These are phyloP conservation scores for Russula compacta DNA, from an alignment of 768 basidiomycete species.

Conservation along the genomic window DNA sequence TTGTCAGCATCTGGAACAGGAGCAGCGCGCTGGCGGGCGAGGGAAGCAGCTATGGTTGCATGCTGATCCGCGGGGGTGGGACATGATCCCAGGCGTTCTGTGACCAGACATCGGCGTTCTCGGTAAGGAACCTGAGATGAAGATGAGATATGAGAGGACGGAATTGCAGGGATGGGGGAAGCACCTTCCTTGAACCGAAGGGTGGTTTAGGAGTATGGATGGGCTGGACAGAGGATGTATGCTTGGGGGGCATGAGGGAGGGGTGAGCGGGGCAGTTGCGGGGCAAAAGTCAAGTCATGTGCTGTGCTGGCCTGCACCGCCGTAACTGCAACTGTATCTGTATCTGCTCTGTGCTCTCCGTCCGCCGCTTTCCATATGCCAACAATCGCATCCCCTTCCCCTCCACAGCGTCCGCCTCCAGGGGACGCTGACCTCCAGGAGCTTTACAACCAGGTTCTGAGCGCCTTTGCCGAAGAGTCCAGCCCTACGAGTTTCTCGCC, in stretches of 20 bases:
- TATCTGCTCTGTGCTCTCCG: background rate
- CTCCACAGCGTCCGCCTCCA: conserved; percentile 28
- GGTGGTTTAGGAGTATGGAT: conserved; percentile 46
- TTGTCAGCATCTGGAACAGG: conserved; percentile 74
- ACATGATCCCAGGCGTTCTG: conserved; percentile 94
- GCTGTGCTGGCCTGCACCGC: background rate
- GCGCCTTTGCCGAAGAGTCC: conserved; percentile 50
- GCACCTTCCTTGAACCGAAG: conserved; percentile 57
- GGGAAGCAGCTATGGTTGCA: conserved; percentile 58
- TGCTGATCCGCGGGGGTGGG: conserved; percentile 69
- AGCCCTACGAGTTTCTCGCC: conserved; percentile 23
- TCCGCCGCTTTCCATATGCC: conserved; percentile 6
- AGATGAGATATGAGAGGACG: background rate
- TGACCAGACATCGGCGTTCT: conserved; percentile 67
- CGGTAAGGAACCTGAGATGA: conserved; percentile 51
- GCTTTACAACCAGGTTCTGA: conserved; percentile 70
- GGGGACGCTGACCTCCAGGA: conserved; percentile 65
- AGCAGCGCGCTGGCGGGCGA: conserved; percentile 57
- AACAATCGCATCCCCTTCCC: conserved; percentile 7
- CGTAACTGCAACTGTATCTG: background rate
- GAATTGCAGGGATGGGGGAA: conserved; percentile 9
- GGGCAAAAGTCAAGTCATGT: background rate
- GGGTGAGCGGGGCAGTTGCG: background rate
- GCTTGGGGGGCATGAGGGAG: conserved; percentile 20
- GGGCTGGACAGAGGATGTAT: conserved; percentile 60